Evolutionary conservation across 2,329 filamentous ascomycete genomes (phyloP), one percentile per base, ranked within the genome.

Genomic region (Cryoendolithus antarcticus): DNA sequence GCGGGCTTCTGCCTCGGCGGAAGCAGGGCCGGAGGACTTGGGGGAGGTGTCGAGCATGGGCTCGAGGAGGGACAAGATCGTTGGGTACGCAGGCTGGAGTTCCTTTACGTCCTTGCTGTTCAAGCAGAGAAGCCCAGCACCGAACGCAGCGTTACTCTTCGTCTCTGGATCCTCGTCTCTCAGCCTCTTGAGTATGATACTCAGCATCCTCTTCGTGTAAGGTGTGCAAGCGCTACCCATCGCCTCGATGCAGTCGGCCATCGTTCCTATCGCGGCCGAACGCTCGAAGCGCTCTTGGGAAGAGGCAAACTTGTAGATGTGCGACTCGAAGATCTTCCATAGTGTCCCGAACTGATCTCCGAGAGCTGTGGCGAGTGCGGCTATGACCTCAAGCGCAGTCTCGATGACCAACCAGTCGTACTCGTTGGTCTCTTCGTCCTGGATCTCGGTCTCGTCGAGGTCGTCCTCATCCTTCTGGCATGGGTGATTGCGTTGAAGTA

Each of bases 331-430:
- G 53, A 93, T 79, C 71, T 93, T 93, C 86, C 86, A 96, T 45
- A 95, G 70, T 67, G 94, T 82, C 40, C 73, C 72, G 54, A 95
- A 96, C 50, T 79, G 77, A 13, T 73, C 62, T 30, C 91, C 91
- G 9, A 96, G 77, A 27, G 86, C 86, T 34, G 77, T 76, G 12
- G 88, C 80, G 31, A 96, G 74, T 29, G 84, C 86, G 37, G 86
- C 85, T 36, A 95, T 71, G 34, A 93, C 86, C 49, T 96, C 91
- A 40, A 96, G 75, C 28, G 86, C 88, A 7, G 86, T 94, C 66
- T 98, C 91, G 39, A 96, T 82, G 37, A 94, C 81, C 11, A 95
- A 75, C 91, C 91, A 96, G 68, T 96, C 91, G 55, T 93, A 94
- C 66, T 98, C 91, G 2, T 89, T 93, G 24, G 82, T 82, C 59